phyloP scores from a whole-genome alignment of 2,329 filamentous ascomycete genomes.

The Hypoxylon sp. region DNA sequence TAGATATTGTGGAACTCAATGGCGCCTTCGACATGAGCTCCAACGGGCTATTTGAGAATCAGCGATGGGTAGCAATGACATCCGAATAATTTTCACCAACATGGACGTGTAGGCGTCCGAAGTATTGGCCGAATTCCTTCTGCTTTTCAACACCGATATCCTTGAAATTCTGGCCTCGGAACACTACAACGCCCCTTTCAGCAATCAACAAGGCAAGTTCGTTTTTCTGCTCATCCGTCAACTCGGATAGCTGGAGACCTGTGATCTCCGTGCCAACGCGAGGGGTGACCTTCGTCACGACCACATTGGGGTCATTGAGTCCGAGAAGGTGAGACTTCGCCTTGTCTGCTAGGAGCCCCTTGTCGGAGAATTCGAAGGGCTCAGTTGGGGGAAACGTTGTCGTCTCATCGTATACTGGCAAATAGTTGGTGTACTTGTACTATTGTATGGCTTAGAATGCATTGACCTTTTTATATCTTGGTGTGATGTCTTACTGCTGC shows the following conservation, averaged over 20 bases:
- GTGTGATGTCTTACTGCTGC: constrained; percentile 41
- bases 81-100: constrained; percentile 44
- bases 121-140: constrained; percentile 58
- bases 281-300: constrained; percentile 49
- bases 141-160: constrained; percentile 57
- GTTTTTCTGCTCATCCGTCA: constrained; percentile 50
- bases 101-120: constrained; percentile 59
- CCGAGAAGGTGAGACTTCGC: constrained; percentile 60
- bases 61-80: background rate
- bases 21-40: constrained; percentile 60
- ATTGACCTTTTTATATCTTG: background rate
- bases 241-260: constrained; percentile 50
- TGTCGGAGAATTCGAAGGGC: constrained; percentile 59
- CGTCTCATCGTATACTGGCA: constrained; percentile 56
- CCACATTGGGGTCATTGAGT: constrained; percentile 50
- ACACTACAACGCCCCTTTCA: constrained; percentile 51
- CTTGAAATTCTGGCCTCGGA: constrained; percentile 53
- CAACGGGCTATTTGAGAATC: constrained; percentile 55
- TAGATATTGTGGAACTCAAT: constrained; percentile 64
- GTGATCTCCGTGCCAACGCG: constrained; percentile 50
- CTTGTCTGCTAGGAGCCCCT: constrained; percentile 59
- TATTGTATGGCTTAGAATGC: constrained; percentile 36
- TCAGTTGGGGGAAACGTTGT: constrained; percentile 58
- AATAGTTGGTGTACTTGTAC: constrained; percentile 56
- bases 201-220: constrained; percentile 50